Percentiles rank a stretch among this genome's conserved stretches.
Conservation (phyloP, 768 basidiomycete genomes). For the Boletus sp. region DNA sequence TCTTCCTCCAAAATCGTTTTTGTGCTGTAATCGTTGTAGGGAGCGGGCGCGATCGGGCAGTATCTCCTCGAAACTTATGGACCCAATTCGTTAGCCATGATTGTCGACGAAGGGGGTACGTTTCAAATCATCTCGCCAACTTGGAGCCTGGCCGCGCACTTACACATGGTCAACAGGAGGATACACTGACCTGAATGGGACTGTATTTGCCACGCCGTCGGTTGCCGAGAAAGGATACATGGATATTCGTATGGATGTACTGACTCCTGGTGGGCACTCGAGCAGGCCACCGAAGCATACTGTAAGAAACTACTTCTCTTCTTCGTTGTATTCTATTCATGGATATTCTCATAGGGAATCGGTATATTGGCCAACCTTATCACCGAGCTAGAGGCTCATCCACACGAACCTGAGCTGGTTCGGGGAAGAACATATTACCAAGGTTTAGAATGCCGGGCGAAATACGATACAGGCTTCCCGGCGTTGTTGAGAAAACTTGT, state of each 20-base stretch:
- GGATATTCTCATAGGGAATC: constrained; percentile 34
- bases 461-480: constrained; percentile 38
- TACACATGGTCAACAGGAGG: constrained; percentile 23
- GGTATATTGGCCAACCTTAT: constrained; percentile 52
- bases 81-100: constrained; percentile 46
- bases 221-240: constrained; percentile 45
- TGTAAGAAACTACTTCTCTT: constrained; percentile 23
- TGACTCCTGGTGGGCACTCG: constrained; percentile 54
- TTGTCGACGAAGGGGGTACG: constrained; percentile 61
- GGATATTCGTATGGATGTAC: constrained; percentile 41
- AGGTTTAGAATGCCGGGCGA: constrained; percentile 41
- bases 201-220: constrained; percentile 31
- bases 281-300: constrained; percentile 54
- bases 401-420: constrained; percentile 34
- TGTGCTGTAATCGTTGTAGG: constrained; percentile 26
- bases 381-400: constrained; percentile 46
- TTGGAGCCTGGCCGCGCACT: background rate
- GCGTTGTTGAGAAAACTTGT: constrained; percentile 18
- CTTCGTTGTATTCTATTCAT: background rate
- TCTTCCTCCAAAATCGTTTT: background rate
- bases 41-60: constrained; percentile 40
- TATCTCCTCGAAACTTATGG: constrained; percentile 47
- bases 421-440: constrained; percentile 28
- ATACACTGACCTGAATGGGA: constrained; percentile 28
- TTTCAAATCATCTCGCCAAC: background rate